A percentile compares a stretch with the other conserved stretches of the same genome.
These are phyloP conservation scores for Lonicera japonica DNA, from an alignment of 129 eudicot species.

Conservation along the genomic window DNA sequence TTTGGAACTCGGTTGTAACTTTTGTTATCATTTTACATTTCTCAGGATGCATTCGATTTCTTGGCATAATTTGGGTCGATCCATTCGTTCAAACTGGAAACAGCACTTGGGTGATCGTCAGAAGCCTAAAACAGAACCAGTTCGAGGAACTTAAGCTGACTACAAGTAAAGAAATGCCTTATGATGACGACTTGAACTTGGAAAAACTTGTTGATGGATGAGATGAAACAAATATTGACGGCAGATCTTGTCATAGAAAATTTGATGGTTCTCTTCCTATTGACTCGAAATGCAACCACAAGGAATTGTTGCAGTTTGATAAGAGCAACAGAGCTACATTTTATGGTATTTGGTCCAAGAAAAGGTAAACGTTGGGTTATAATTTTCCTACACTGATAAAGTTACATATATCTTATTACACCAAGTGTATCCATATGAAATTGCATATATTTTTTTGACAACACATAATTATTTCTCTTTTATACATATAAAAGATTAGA, in stretches of 20 bases:
- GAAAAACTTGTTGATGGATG: constrained; percentile 50
- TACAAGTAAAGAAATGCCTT: constrained; percentile 25
- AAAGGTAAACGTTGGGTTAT: constrained; percentile 40
- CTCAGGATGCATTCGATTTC: constrained; percentile 62
- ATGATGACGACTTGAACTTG: constrained; percentile 38
- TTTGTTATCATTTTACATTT: background rate
- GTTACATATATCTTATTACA: too few species aligned
- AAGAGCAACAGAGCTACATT: constrained; percentile 92
- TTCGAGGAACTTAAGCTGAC: constrained; percentile 78
- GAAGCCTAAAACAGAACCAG: constrained; percentile 63
- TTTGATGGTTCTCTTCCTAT: constrained; percentile 17
- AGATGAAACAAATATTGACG: constrained; percentile 35
- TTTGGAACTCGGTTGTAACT: constrained; percentile 3
- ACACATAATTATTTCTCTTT: too few species aligned
- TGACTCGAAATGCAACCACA: constrained; percentile 26
- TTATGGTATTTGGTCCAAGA: constrained; percentile 87
- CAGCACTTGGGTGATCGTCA: constrained; percentile 74
- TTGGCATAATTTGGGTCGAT: constrained; percentile 54
- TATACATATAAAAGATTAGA: too few species aligned
- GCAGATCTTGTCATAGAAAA: constrained; percentile 19
- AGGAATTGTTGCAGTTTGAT: constrained; percentile 86
- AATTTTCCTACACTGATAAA: too few species aligned
- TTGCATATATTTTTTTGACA: too few species aligned
- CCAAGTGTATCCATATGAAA: too few species aligned
- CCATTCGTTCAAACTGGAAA: constrained; percentile 33